Evolutionary conservation across 176 grass and related monocot genomes (phyloP), one percentile per base, ranked within the genome.

Genomic region (Carex cristatella): DNA sequence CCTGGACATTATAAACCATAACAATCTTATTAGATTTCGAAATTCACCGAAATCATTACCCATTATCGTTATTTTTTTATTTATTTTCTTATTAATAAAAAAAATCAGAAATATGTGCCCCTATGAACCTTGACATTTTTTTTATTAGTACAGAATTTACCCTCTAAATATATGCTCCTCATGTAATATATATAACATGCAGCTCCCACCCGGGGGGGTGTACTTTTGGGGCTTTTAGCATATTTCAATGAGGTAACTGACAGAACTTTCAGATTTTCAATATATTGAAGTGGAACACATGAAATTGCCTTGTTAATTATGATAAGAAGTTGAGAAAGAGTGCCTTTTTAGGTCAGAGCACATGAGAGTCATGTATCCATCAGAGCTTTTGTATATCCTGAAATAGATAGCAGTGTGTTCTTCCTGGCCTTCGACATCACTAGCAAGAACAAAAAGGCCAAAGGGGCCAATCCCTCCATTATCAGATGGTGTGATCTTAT

Each of bases 351-450:
- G 78, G 66, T 98, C 89, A 15, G 91, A 93, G 81, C 89, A 93
- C 91, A 94, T 88, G 33, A 98, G 82, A 2, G 90, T 64, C 76
- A 56, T 93, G 86, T 89, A 86, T 15, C 44, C 66, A 32, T 55
- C 61, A 0, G 51, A 10, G 82, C 81, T 61, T 56, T 68, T 85
- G 64, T 93, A 94, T 27, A 94, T 88, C 64, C 86, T 87, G 91
- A 98, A 98, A 86, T 91, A 98, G 0, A 98, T 69, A 10, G 89
- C 83, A 40, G 95, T 93, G 88, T 90, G 79, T 83, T 98, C 92
- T 32, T 53, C 63, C 70, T 93, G 28, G 76, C 92, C 86, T 56
- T 77, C 3, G 3, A 56, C 13, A 9, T 85, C 80, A 67, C 90
- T 91, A 10, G 92, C 84, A 62, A 93, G 64, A 31, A 94, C 86